Percentiles rank a stretch among this genome's conserved stretches.
Conservation (phyloP, 1,284 basidiomycete species). For the Leccinum subrobustum region DNA sequence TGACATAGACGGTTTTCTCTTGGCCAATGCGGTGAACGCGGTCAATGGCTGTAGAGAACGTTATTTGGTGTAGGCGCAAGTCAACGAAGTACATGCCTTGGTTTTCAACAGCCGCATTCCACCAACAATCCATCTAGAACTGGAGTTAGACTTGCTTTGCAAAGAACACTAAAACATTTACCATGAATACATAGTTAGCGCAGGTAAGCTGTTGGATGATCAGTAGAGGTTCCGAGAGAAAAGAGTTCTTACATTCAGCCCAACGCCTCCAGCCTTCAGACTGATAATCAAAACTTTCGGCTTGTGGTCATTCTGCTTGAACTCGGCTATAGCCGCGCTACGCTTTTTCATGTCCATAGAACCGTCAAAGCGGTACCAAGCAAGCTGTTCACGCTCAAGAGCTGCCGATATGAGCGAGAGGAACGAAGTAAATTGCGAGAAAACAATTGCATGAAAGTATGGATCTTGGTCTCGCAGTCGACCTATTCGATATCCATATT, state of each 20-base stretch:
- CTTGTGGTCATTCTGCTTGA: conserved; percentile 63
- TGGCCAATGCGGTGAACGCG: conserved; percentile 85
- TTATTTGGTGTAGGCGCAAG: conserved; percentile 20
- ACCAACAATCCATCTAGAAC: conserved; percentile 90
- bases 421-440: conserved; percentile 86
- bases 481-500: conserved; percentile 37
- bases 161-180: conserved; percentile 30
- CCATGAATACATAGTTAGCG: conserved; percentile 87
- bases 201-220: conserved; percentile 55
- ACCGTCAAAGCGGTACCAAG: conserved; percentile 89
- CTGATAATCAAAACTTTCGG: conserved; percentile 86
- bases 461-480: conserved; percentile 70
- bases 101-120: conserved; percentile 88
- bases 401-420: conserved; percentile 80
- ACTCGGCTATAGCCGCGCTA: conserved; percentile 71
- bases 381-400: conserved; percentile 71
- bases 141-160: conserved; percentile 1
- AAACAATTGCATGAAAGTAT: conserved; percentile 81
- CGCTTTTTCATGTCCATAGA: conserved; percentile 89
- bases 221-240: neutral
- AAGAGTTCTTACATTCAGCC: conserved; percentile 64
- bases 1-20: conserved; percentile 83
- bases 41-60: conserved; percentile 57
- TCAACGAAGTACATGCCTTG: conserved; percentile 61
- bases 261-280: conserved; percentile 93